Conservation (phyloP, 2,329 filamentous ascomycete species). For the Aspergillus tanneri region DNA sequence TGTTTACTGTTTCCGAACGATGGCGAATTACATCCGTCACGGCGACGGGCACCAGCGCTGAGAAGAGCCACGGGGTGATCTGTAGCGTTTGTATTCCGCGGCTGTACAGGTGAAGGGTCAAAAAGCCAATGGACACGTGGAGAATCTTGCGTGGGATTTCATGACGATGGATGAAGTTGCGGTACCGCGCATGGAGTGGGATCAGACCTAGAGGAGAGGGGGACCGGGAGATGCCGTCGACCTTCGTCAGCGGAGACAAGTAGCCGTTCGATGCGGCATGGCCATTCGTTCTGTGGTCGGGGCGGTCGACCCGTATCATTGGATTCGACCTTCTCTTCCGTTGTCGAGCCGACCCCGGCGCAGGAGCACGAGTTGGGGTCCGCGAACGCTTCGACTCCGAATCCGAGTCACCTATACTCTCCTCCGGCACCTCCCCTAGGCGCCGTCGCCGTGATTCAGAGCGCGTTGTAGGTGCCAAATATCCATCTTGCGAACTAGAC, state of each 20-base stretch:
- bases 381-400: constrained; percentile 59
- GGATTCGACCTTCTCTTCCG: constrained; percentile 43
- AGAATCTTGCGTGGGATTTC: constrained; percentile 92
- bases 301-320: constrained; percentile 41
- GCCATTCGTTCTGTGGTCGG: constrained; percentile 40
- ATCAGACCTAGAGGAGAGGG: constrained; percentile 92
- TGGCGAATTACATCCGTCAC: constrained; percentile 80
- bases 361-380: constrained; percentile 57
- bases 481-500: constrained; percentile 55
- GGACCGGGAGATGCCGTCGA: constrained; percentile 73
- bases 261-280: constrained; percentile 39
- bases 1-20: constrained; percentile 76
- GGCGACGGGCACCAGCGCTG: constrained; percentile 78
- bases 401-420: constrained; percentile 52
- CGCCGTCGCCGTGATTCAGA: constrained; percentile 63
- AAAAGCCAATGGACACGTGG: constrained; percentile 94
- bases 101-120: constrained; percentile 82
- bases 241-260: constrained; percentile 40
- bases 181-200: constrained; percentile 89
- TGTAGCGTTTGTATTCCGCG: constrained; percentile 71
- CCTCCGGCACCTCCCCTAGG: constrained; percentile 49
- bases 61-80: constrained; percentile 82
- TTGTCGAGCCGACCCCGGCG: constrained; percentile 50
- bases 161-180: constrained; percentile 89
- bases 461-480: constrained; percentile 74